phyloP scores from a whole-genome alignment of 805 yeast species.

The Candida anglica region DNA sequence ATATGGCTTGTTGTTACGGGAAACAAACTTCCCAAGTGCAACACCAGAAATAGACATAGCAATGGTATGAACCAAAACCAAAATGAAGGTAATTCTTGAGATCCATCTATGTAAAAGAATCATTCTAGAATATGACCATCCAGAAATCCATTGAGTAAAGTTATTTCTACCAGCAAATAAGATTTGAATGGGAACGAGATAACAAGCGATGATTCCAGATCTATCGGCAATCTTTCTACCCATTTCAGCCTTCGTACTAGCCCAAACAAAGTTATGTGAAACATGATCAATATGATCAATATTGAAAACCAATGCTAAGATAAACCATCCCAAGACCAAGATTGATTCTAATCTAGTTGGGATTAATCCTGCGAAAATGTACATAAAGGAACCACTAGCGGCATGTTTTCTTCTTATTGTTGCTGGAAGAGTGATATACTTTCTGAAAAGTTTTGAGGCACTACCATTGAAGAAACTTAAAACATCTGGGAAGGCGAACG shows the following conservation, averaged over 20 bases:
- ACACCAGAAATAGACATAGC: constrained; percentile 51
- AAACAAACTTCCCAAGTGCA: constrained; percentile 26
- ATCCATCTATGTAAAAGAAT: constrained; percentile 64
- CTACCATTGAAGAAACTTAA: constrained; percentile 26
- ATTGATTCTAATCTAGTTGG: constrained; percentile 54
- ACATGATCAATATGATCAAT: constrained; percentile 22
- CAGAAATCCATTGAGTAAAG: constrained; percentile 57
- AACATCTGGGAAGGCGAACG: constrained; percentile 18
- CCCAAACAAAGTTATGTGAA: constrained; percentile 21
- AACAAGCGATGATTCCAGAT: constrained; percentile 46
- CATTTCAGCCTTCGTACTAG: constrained; percentile 19
- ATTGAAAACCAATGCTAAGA: constrained; percentile 25
- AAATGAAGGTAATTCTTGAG: constrained; percentile 47
- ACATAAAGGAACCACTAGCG: constrained; percentile 8
- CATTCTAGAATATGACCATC: constrained; percentile 61
- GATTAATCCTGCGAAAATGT: constrained; percentile 21
- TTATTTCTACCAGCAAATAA: constrained; percentile 74
- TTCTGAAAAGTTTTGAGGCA: constrained; percentile 17
- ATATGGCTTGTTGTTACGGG: constrained; percentile 24
- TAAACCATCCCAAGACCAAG: constrained; percentile 35
- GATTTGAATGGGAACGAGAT: constrained; percentile 53
- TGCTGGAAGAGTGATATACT: constrained; percentile 26
- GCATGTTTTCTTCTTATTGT: constrained; percentile 14
- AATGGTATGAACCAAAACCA: constrained; percentile 52
- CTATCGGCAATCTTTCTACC: constrained; percentile 50